Base-by-base conservation (phyloP, 176 grass and related monocot species). In the Alopecurus myosuroides region DNA sequence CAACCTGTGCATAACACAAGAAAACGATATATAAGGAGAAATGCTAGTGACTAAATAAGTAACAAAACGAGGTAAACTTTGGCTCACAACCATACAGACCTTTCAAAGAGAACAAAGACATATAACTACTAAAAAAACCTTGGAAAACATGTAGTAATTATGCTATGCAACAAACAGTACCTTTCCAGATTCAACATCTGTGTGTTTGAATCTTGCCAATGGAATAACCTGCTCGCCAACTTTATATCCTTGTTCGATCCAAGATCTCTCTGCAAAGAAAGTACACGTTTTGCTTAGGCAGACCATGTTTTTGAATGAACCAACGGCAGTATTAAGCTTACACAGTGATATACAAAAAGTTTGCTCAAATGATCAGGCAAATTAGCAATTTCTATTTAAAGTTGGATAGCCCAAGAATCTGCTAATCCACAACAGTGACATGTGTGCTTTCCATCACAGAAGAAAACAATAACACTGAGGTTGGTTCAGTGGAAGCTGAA, bases 191-290 rank as follows among this genome's bases (percentile, higher is more conserved):
- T 96, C 97, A 62, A 99, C 20, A 89, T 99, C 97, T 57, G 78
- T 37, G 86, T 70, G 79, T 73, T 99, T 96, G 80, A 99, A 99
- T 88, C 97, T 95, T 81, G 97, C 97, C 92, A 96, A 88, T 86
- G 97, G 97, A 82, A 99, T 88, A 86, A 99, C 81, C 81, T 99
- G 94, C 74, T 99, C 97, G 0, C 97, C 97, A 25, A 99, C 90
- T 94, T 96, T 99, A 77, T 86, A 94, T 69, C 97, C 97, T 89
- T 94, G 97, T 58, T 94, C 94, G 22, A 99, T 89, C 97, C 97
- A 99, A 71, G 88, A 92, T 52, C 94, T 99, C 90, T 99, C 97
- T 99, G 91, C 19, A 82, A 56, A 71, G 82, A 86, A 48, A 82
- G 45, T 80, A 58, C 20, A 63, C 15, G 76, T 64, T 84, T 74